A percentile compares a stretch with the other conserved stretches of the same genome.
Evolutionary conservation across 345 rosid species (phyloP).

Genomic region (Adansonia digitata): DNA sequence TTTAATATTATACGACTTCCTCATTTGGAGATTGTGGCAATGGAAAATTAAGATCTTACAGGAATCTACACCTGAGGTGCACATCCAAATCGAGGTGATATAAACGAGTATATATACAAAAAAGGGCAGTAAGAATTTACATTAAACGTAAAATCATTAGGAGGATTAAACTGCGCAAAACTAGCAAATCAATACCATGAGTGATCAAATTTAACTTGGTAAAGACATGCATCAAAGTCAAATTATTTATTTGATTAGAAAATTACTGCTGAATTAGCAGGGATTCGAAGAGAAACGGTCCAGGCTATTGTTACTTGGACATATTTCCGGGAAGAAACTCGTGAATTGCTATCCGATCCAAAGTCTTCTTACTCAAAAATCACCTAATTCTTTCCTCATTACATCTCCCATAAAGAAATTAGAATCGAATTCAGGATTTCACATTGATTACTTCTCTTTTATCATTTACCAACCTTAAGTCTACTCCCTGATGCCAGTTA

Average conservation of each 20-base stretch:
- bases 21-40: not conserved
- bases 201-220: not conserved
- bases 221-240: constrained; percentile 3
- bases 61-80: not conserved
- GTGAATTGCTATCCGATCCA: constrained; percentile 17
- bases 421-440: not conserved
- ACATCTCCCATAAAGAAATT: not conserved
- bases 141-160: not conserved
- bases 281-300: not conserved
- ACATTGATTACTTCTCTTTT: not conserved
- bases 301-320: not conserved
- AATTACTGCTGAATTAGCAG: not conserved
- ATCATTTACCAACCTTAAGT: not conserved
- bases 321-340: not conserved
- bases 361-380: not conserved
- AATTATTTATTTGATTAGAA: not conserved
- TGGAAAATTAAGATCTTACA: not conserved
- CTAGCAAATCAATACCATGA: not conserved
- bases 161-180: not conserved
- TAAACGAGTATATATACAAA: not conserved
- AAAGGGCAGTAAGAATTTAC: not conserved
- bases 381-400: not conserved
- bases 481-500: not conserved
- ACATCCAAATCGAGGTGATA: not conserved
- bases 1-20: not conserved